phyloP scores from a whole-genome alignment of 345 rosid species.

The Excoecaria agallocha region DNA sequence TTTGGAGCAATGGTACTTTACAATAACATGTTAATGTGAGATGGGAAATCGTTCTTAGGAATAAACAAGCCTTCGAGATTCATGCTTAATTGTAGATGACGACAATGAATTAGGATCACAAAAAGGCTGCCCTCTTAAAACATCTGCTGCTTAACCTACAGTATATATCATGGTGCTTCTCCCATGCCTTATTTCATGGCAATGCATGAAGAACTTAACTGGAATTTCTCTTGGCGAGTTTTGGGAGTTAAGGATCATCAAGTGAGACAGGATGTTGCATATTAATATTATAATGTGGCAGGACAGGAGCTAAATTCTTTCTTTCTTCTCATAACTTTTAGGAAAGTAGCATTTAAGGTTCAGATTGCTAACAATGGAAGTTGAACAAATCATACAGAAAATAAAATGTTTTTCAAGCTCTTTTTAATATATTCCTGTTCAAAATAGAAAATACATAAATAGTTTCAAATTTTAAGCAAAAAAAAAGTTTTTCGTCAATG shows the following conservation, averaged over 20 bases:
- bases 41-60: not conserved
- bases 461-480: too few relatives aligned
- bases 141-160: not conserved
- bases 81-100: not conserved
- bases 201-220: not conserved
- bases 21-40: too few relatives aligned
- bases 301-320: not conserved
- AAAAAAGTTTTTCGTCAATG: too few relatives aligned
- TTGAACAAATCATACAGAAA: too few relatives aligned
- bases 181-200: not conserved
- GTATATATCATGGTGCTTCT: not conserved
- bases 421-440: too few relatives aligned
- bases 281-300: not conserved
- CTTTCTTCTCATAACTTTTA: too few relatives aligned
- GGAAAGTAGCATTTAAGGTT: too few relatives aligned
- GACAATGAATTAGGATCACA: not conserved
- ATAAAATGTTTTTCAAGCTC: too few relatives aligned
- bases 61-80: not conserved
- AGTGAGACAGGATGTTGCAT: not conserved
- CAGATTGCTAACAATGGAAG: too few relatives aligned
- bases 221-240: not conserved
- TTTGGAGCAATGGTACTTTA: too few relatives aligned
- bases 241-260: not conserved
- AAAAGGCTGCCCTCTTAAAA: not conserved
- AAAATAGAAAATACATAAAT: too few relatives aligned